A percentile compares a stretch with the other conserved stretches of the same genome.
These are phyloP conservation scores for Pleurotus djamor DNA, from an alignment of 768 basidiomycete species.

Conservation along the genomic window DNA sequence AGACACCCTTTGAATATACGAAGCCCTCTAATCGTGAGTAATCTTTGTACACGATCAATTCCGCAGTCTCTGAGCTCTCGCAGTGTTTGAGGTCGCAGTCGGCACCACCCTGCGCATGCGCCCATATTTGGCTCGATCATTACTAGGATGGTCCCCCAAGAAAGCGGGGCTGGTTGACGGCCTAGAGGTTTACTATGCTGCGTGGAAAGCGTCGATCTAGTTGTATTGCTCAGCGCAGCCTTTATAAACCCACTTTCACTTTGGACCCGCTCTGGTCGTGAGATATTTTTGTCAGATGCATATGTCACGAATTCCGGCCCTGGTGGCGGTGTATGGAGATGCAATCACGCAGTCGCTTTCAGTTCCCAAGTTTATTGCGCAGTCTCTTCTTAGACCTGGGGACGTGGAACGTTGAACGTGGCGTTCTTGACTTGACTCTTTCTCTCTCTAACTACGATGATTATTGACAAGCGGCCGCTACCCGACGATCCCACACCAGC, in stretches of 20 bases:
- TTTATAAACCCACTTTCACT: too few species aligned
- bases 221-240: too few species aligned
- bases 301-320: background rate
- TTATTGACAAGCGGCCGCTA: constrained; percentile 27
- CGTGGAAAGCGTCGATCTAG: background rate
- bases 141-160: constrained; percentile 41
- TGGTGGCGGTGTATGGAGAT: background rate
- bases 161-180: constrained; percentile 41
- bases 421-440: background rate
- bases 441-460: constrained; percentile 13
- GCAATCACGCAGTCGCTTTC: background rate
- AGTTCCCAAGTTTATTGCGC: background rate
- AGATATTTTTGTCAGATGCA: background rate
- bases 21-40: constrained; percentile 32
- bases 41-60: background rate
- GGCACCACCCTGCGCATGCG: constrained; percentile 26
- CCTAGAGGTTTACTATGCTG: constrained; percentile 36
- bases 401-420: background rate
- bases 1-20: constrained; percentile 29
- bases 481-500: constrained; percentile 34
- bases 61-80: background rate
- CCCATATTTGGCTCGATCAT: constrained; percentile 34
- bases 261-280: background rate
- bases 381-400: background rate
- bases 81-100: constrained; percentile 34